Evolutionary conservation across 2,329 filamentous ascomycete species (phyloP).

Genomic region (Ophiocordyceps robertsii): DNA sequence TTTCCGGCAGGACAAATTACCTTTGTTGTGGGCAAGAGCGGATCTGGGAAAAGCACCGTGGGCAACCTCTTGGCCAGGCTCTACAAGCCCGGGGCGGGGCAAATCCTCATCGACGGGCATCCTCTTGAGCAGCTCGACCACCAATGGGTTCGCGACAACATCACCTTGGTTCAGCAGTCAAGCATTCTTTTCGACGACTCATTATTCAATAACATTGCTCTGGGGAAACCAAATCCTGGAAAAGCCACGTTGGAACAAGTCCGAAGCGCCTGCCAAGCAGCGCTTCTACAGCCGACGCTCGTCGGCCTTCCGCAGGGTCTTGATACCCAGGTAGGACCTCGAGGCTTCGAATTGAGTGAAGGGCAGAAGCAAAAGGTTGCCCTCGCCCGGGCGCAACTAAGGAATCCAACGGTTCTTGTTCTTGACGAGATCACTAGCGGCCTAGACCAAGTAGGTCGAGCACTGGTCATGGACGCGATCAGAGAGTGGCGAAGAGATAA

Average conservation of each 20-base stretch:
- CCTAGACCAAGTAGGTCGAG: conserved; percentile 59
- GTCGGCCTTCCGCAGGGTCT: conserved; percentile 53
- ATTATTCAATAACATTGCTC: conserved; percentile 62
- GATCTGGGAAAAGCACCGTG: conserved; percentile 85
- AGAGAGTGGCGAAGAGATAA: conserved; percentile 64
- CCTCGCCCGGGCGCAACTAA: conserved; percentile 62
- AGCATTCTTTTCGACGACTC: conserved; percentile 73
- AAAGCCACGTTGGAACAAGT: conserved; percentile 41
- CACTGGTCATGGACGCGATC: conserved; percentile 59
- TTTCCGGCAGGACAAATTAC: conserved; percentile 62
- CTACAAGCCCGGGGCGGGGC: conserved; percentile 53
- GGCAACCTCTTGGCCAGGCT: conserved; percentile 68
- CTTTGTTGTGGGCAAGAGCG: conserved; percentile 75
- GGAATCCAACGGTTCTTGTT: conserved; percentile 69
- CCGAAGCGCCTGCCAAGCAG: conserved; percentile 47
- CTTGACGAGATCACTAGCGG: conserved; percentile 84
- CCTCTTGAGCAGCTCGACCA: conserved; percentile 48
- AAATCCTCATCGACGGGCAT: conserved; percentile 55
- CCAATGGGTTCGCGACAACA: conserved; percentile 61
- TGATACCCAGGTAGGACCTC: conserved; percentile 55
- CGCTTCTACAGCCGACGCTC: conserved; percentile 57
- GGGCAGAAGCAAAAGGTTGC: conserved; percentile 76
- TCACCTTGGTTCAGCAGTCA: conserved; percentile 73
- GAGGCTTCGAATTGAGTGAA: conserved; percentile 63
- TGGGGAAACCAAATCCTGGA: conserved; percentile 44